Percentiles rank a stretch among this genome's conserved stretches.
Conservation (phyloP, 2,329 filamentous ascomycete genomes). For the Ophiostoma australiae region DNA sequence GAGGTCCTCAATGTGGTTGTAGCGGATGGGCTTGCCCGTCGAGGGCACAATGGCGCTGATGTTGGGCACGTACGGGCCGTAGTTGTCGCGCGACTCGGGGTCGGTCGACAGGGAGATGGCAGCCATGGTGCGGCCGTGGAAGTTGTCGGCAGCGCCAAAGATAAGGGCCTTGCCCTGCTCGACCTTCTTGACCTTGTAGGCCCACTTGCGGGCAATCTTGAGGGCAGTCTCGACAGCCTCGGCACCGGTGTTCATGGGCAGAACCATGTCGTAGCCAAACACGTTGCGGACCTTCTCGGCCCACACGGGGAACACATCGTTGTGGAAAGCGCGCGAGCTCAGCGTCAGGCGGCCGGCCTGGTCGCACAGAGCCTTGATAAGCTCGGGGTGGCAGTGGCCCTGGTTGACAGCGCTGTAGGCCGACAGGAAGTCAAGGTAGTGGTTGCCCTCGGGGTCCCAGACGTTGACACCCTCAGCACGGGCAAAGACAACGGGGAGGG, state of each 20-base stretch:
- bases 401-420: conserved; percentile 98
- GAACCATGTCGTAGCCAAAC: conserved; percentile 95
- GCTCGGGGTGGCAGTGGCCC: conserved; percentile 94
- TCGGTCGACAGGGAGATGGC: conserved; percentile 95
- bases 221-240: conserved; percentile 94
- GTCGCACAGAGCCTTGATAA: conserved; percentile 82
- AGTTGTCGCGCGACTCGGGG: conserved; percentile 92
- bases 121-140: conserved; percentile 94
- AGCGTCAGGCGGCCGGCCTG: conserved; percentile 87
- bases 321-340: conserved; percentile 93
- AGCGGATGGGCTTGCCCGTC: conserved; percentile 73
- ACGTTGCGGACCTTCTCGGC: conserved; percentile 83
- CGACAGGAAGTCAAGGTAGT: conserved; percentile 96
- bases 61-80: conserved; percentile 89
- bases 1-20: conserved; percentile 78
- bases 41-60: conserved; percentile 72
- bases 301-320: conserved; percentile 95
- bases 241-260: conserved; percentile 97
- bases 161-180: conserved; percentile 77
- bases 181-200: conserved; percentile 92
- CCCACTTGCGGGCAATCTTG: conserved; percentile 96
- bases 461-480: conserved; percentile 79
- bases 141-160: conserved; percentile 84
- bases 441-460: conserved; percentile 93
- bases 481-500: conserved; percentile 88